Conservation (phyloP, 129 eudicot genomes). For the Sambucus nigra region DNA sequence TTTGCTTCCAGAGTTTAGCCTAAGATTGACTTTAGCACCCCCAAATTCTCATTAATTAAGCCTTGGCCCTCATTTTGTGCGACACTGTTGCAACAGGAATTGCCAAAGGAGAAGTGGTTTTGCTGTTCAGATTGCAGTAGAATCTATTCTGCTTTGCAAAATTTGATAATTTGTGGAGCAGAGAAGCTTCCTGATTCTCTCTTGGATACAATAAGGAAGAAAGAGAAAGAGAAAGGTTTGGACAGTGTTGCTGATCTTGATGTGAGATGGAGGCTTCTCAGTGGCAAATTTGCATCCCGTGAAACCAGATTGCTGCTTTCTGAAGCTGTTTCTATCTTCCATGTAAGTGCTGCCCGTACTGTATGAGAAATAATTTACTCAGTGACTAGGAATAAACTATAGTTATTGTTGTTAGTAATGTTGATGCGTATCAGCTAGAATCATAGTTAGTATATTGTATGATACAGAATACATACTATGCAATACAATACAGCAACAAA, state of each 20-base stretch:
- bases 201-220: conserved; percentile 41
- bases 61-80: too few species aligned
- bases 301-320: conserved; percentile 65
- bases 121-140: conserved; percentile 58
- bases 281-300: conserved; percentile 62
- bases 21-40: too few species aligned
- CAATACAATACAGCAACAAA: too few species aligned
- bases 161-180: conserved; percentile 48
- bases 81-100: conserved; percentile 55
- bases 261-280: conserved; percentile 76
- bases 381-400: too few species aligned
- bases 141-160: conserved; percentile 49
- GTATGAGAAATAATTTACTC: background rate
- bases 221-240: conserved; percentile 24
- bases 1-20: too few species aligned
- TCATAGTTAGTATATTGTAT: too few species aligned
- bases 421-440: too few species aligned
- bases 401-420: too few species aligned
- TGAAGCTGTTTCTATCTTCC: conserved; percentile 79
- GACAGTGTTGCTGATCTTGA: conserved; percentile 29
- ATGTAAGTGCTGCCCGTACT: conserved; percentile 42
- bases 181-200: conserved; percentile 52
- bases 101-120: conserved; percentile 91
- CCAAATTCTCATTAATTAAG: too few species aligned
- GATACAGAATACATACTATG: too few species aligned